Evolutionary conservation across 129 eudicot genomes (phyloP), one percentile per base, ranked within the genome.

Genomic region (Apium graveolens): DNA sequence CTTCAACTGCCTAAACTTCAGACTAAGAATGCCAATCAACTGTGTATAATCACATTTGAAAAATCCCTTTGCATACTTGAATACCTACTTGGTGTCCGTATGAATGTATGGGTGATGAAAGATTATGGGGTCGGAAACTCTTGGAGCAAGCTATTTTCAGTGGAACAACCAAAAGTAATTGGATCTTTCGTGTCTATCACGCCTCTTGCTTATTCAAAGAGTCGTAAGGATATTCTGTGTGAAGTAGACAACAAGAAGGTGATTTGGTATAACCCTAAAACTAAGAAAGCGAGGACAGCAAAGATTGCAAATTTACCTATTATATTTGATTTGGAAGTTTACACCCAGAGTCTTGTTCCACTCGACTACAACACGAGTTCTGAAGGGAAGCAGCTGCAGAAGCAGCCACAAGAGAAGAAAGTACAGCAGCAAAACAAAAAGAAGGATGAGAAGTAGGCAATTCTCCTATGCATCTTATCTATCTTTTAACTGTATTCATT

Each of bases 151-250:
- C 29, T 72, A 41, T 72, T 72, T 41, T 41, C 51, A 2, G 76
- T 72, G 49, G 31, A 21, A 24, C 76, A 39, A 41, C 51, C 24
- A 41, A 37, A 70, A 37, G 51, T 11, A 39, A 72, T 70, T 17
- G 20, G 76, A 41, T n/a, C 34, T 41, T 72, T 72, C n/a, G 18
- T 8, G 17, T 3, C 18, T 41, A 14, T 72, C 12, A 72, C 18
- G 2, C 76, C 76, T 72, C 27, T 72, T 27, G 49, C 49, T 72
- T 72, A 24, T 72, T 41, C 76, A 41, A 72, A 72, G 76, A 72
- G 34, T 41, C 48, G 74, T 3, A 37, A 37, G 12, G 74, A 70
- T 32, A n/a, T 70, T 70, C 74, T 70, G 3, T 37, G 38, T 2
- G 74, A 70, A 32, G 42, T 32, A 0, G 74, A 70, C 44, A 70